Base-by-base conservation (phyloP, 495 filamentous ascomycete genomes). In the Aspergillus leporis region DNA sequence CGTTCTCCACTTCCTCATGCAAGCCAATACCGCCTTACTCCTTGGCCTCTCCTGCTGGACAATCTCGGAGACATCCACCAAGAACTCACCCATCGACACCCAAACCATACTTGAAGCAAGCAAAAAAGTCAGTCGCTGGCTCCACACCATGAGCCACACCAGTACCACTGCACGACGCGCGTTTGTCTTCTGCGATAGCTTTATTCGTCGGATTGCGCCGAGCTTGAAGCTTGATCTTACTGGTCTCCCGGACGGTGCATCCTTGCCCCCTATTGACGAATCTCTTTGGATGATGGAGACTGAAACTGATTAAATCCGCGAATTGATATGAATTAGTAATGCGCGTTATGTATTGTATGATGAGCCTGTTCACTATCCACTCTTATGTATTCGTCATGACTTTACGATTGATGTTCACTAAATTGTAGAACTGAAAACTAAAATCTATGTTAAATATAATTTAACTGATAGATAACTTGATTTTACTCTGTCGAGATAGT, bases 1-100 rank as follows among this genome's bases (percentile, higher is more conserved):
- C 36, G 69, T 84, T 6, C 70, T 89, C 0, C 85, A 90, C 62
- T 83, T 79, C 60, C 59, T 89, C 6, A 86, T 86, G 75, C 84
- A 88, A 68, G 83, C 85, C 1, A 79, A 79, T 0, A 79, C 77
- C 0, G 77, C 86, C 5, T 64, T 88, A 5, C 74, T 88, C 59
- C 70, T 87, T 7, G 81, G 84, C 36, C 62, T 86, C 13, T 77
- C 79, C 0, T 68, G 60, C 54, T 66, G 65, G 31, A 61, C 69
- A 0, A 22, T 56, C 9, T 1, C 23, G 21, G 43, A 28, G 57
- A 30, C 32, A 1, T 12, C 55, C 4, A 28, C 18, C 16, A 41
- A 41, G 14, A 36, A 43, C 32, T 32, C 54, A 0, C 4, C 34
- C 49, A 12, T 25, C 22, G 40, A 60, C 51, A 66, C 73, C 3